Evolutionary conservation across 2,329 filamentous ascomycete genomes (phyloP).

Genomic region (Truncatella angustata): DNA sequence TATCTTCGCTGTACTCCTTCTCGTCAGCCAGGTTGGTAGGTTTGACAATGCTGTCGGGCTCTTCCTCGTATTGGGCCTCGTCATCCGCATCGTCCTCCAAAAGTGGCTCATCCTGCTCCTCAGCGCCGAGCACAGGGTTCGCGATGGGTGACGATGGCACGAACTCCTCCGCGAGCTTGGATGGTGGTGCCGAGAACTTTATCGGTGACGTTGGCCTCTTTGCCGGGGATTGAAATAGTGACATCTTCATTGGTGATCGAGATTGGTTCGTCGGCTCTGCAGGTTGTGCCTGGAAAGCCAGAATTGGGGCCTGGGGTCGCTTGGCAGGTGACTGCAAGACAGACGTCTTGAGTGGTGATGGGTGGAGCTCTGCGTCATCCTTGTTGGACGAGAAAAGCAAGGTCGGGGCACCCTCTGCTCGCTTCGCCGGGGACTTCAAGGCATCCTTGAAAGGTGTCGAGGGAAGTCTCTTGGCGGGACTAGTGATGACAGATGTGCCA

Average conservation of each 20-base stretch:
- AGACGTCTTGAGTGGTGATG: slow-evolving; percentile 46
- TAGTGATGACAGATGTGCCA: slow-evolving; percentile 40
- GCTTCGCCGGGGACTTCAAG: slow-evolving; percentile 56
- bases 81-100: neutral
- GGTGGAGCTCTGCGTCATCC: slow-evolving; percentile 28
- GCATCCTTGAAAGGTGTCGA: slow-evolving; percentile 53
- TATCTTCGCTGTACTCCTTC: neutral
- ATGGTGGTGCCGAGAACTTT: slow-evolving; percentile 20
- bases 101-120: neutral
- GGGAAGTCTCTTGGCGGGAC: slow-evolving; percentile 55
- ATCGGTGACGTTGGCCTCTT: slow-evolving; percentile 27
- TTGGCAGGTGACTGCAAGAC: slow-evolving; percentile 54
- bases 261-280: slow-evolving; percentile 28
- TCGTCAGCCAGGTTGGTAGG: neutral
- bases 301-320: slow-evolving; percentile 30
- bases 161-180: slow-evolving; percentile 12
- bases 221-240: slow-evolving; percentile 26
- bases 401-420: slow-evolving; percentile 40
- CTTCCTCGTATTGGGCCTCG: neutral
- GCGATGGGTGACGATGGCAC: neutral
- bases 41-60: neutral
- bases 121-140: neutral
- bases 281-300: slow-evolving; percentile 19
- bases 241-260: slow-evolving; percentile 34
- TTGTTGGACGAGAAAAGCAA: slow-evolving; percentile 25